Conservation (phyloP, 768 basidiomycete genomes). For the Austroboletus eburneus region DNA sequence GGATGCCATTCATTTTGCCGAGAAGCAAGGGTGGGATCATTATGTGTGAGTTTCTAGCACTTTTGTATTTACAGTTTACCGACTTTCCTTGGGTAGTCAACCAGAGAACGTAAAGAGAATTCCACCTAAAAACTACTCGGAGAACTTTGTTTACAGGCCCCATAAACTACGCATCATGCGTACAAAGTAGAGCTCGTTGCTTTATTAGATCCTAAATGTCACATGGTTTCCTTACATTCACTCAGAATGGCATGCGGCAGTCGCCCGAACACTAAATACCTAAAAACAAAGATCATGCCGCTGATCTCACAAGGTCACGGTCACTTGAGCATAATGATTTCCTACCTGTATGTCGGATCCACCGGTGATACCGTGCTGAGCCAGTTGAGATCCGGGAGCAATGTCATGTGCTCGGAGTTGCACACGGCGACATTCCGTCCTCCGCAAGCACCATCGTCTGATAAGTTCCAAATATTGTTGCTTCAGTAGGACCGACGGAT, state of each 20-base stretch:
- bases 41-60: conserved; percentile 60
- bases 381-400: too few species aligned
- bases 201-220: conserved; percentile 8
- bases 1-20: conserved; percentile 91
- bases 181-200: conserved; percentile 72
- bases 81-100: conserved; percentile 41
- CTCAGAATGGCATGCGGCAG: not conserved
- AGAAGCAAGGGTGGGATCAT: conserved; percentile 98
- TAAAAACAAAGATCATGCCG: too few species aligned
- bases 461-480: too few species aligned
- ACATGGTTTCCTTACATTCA: not conserved
- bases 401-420: too few species aligned
- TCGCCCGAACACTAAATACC: too few species aligned
- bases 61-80: conserved; percentile 6
- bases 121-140: conserved; percentile 84
- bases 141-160: conserved; percentile 86
- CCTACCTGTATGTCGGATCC: too few species aligned
- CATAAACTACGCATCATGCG: conserved; percentile 76
- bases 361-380: too few species aligned
- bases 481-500: too few species aligned
- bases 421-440: too few species aligned
- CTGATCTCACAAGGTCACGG: too few species aligned
- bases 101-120: conserved; percentile 57
- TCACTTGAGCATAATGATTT: too few species aligned
- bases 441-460: too few species aligned